Evolutionary conservation across 1,284 basidiomycete species (phyloP).

Genomic region (Neonothopanus nambi): DNA sequence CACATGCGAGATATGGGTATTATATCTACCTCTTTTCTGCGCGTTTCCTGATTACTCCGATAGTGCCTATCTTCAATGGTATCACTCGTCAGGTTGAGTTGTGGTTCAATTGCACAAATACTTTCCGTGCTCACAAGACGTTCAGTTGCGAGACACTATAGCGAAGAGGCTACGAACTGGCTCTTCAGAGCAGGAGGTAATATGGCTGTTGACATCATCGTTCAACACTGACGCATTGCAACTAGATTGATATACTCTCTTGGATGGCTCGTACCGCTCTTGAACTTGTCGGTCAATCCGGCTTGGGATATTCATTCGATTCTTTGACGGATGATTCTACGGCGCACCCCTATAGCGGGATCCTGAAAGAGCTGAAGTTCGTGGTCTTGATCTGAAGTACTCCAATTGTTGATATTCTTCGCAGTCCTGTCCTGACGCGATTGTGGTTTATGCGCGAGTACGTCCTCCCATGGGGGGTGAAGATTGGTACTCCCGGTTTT

Average conservation of each 20-base stretch:
- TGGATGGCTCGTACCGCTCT: slow-evolving; percentile 21
- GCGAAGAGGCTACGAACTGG: too few species aligned
- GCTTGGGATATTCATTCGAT: slow-evolving; percentile 20
- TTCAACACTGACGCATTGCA: too few species aligned
- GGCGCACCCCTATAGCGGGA: slow-evolving; percentile 29
- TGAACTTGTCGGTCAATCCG: slow-evolving; percentile 22
- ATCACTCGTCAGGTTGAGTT: slow-evolving; percentile 5
- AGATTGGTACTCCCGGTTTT: slow-evolving; percentile 36
- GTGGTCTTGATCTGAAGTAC: slow-evolving; percentile 2
- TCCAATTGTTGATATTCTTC: neutral
- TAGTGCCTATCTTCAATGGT: slow-evolving; percentile 9
- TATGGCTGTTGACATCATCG: too few species aligned
- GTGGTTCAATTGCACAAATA: too few species aligned
- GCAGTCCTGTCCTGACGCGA: slow-evolving; percentile 5
- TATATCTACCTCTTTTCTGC: neutral
- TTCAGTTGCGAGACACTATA: too few species aligned
- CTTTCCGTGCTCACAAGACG: too few species aligned
- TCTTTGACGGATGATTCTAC: slow-evolving; percentile 24
- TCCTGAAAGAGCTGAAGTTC: slow-evolving; percentile 29
- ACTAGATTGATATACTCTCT: slow-evolving; percentile 16
- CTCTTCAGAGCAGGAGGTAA: too few species aligned
- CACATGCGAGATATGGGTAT: slow-evolving; percentile 32
- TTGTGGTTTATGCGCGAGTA: slow-evolving; percentile 22
- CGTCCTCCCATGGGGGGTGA: slow-evolving; percentile 32
- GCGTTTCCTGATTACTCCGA: neutral